Conservation (phyloP, 2,329 filamentous ascomycete genomes). For the Colletotrichum camelliae region DNA sequence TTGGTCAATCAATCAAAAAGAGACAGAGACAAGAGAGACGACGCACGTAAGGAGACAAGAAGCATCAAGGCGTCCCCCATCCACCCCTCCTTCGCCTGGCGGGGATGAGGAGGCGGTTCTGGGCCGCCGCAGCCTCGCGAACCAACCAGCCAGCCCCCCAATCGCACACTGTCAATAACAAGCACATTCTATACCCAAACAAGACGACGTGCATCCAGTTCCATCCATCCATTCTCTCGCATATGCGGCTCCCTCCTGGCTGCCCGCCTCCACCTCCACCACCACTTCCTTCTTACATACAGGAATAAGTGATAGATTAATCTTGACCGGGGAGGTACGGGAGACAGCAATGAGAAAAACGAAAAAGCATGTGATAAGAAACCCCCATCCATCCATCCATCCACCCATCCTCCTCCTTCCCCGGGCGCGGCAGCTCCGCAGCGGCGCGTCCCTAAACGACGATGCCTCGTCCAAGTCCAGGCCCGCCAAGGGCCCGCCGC, state of each 20-base stretch:
- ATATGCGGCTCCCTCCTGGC: slow-evolving; percentile 4
- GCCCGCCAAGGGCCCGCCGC: neutral
- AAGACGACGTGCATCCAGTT: neutral
- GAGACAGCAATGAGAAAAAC: neutral
- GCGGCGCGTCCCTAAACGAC: neutral
- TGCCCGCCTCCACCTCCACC: neutral
- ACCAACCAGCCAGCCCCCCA: neutral
- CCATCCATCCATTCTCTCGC: neutral
- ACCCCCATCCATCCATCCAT: neutral
- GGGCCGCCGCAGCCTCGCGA: neutral
- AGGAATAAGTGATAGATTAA: neutral
- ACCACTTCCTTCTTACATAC: neutral
- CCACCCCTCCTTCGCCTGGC: neutral
- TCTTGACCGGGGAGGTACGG: neutral
- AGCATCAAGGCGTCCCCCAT: neutral
- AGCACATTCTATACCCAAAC: neutral
- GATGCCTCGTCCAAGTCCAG: neutral
- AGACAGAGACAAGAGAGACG: neutral
- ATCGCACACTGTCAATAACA: neutral
- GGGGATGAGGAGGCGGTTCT: neutral
- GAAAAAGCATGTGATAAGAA: slow-evolving; percentile 2
- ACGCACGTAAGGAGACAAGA: slow-evolving; percentile 4
- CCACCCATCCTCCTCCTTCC: neutral
- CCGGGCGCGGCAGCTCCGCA: neutral
- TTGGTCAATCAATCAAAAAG: neutral